These are phyloP conservation scores for Madurella fahalii DNA, from an alignment of 2,329 filamentous ascomycete genomes.

Conservation along the genomic window DNA sequence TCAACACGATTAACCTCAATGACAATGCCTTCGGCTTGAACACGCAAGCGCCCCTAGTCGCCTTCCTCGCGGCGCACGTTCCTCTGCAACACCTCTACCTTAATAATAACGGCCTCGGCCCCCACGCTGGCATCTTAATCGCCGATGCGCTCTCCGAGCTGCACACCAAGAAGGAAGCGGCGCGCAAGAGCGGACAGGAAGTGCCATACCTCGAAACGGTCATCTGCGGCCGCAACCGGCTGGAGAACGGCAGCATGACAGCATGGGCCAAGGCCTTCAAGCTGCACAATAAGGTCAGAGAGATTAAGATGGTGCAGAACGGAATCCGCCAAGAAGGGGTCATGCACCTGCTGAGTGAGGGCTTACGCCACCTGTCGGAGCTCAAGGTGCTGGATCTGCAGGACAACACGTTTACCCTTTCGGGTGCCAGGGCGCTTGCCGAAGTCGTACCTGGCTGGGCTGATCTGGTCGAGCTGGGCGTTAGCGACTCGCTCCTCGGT, in stretches of 20 bases:
- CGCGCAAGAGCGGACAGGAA: slow-evolving; percentile 64
- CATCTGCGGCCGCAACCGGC: slow-evolving; percentile 89
- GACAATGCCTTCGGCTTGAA: slow-evolving; percentile 98
- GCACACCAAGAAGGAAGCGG: slow-evolving; percentile 77
- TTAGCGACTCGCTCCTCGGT: slow-evolving; percentile 83
- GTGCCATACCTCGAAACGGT: slow-evolving; percentile 91
- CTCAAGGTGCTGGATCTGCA: slow-evolving; percentile 84
- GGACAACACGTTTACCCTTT: slow-evolving; percentile 91
- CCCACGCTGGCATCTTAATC: slow-evolving; percentile 82
- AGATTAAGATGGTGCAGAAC: slow-evolving; percentile 97
- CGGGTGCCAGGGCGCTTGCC: slow-evolving; percentile 74
- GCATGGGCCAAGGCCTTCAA: slow-evolving; percentile 88
- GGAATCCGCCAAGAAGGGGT: slow-evolving; percentile 95
- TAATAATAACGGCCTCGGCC: slow-evolving; percentile 97
- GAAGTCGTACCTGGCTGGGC: slow-evolving; percentile 71
- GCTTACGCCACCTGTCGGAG: slow-evolving; percentile 64
- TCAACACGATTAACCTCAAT: slow-evolving; percentile 90
- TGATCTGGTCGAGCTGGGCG: slow-evolving; percentile 73
- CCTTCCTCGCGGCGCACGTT: slow-evolving; percentile 82
- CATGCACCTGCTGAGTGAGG: slow-evolving; percentile 71
- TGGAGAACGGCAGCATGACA: slow-evolving; percentile 94
- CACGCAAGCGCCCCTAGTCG: slow-evolving; percentile 86
- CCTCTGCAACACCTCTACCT: slow-evolving; percentile 92
- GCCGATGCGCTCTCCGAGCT: slow-evolving; percentile 82
- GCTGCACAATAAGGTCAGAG: slow-evolving; percentile 75